phyloP scores from a whole-genome alignment of 2,329 filamentous ascomycete species.

The Neofusicoccum sp. region DNA sequence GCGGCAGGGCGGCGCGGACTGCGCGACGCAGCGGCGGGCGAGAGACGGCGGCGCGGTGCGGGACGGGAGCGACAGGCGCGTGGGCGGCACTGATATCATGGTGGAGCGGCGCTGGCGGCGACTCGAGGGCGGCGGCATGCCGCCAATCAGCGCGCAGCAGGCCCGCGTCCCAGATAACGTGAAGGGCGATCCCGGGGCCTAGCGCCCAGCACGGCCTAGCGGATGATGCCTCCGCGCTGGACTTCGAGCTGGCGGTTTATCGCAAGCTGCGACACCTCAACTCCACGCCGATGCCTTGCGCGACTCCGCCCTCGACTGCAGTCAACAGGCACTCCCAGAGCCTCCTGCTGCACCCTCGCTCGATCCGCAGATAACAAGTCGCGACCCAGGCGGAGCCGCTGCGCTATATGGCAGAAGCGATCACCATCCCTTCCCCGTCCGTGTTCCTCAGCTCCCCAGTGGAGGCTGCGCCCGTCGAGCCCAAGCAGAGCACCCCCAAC shows the following conservation, averaged over 20 bases:
- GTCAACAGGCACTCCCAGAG: slow-evolving; percentile 11
- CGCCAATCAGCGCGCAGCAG: neutral
- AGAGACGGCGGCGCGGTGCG: neutral
- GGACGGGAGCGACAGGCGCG: neutral
- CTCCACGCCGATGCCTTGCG: slow-evolving; percentile 17
- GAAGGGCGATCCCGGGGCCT: slow-evolving; percentile 14
- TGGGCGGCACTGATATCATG: slow-evolving; percentile 13
- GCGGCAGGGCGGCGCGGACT: too few relatives aligned
- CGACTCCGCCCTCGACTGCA: slow-evolving; percentile 17
- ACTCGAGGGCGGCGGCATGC: neutral
- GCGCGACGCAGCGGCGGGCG: neutral
- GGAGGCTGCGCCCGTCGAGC: slow-evolving; percentile 25
- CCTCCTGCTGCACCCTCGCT: slow-evolving; percentile 18
- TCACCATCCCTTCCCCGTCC: slow-evolving; percentile 60
- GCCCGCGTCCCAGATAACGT: slow-evolving; percentile 10
- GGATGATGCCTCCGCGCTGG: slow-evolving; percentile 14
- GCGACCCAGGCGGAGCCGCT: neutral
- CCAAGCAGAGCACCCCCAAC: slow-evolving; percentile 24
- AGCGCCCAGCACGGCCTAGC: neutral
- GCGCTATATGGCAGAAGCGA: slow-evolving; percentile 51
- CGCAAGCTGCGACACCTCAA: slow-evolving; percentile 1
- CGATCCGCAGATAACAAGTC: slow-evolving; percentile 12
- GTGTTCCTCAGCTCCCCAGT: slow-evolving; percentile 47
- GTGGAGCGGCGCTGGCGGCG: neutral
- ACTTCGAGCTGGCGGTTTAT: slow-evolving; percentile 17